These are phyloP conservation scores for Aspergillus novofumigatus DNA, from an alignment of 2,329 filamentous ascomycete genomes.

Conservation along the genomic window DNA sequence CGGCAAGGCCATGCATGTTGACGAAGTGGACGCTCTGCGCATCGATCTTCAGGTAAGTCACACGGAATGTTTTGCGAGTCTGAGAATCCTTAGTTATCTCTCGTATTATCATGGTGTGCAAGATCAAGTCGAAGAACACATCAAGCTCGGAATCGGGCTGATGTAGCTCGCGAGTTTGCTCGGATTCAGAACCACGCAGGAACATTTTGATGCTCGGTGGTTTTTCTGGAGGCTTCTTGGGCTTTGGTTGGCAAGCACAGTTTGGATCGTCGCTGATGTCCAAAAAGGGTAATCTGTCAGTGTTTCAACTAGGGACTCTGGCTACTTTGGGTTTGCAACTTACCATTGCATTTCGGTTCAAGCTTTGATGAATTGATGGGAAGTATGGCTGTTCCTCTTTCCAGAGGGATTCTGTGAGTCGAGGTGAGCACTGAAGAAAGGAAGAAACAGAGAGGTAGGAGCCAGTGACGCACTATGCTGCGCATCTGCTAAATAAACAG, in stretches of 20 bases:
- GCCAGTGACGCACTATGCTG: background rate
- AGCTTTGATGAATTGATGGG: background rate
- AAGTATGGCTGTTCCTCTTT: background rate
- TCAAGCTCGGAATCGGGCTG: constrained; percentile 19
- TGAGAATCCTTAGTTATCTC: constrained; percentile 16
- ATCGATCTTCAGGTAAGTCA: constrained; percentile 12
- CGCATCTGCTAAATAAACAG: background rate
- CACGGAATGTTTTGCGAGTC: constrained; percentile 6
- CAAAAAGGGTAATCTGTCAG: background rate
- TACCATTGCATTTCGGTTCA: background rate
- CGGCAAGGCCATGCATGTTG: constrained; percentile 26
- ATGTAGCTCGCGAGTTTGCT: constrained; percentile 14
- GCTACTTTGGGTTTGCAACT: background rate
- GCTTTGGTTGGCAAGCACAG: constrained; percentile 20
- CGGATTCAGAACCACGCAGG: constrained; percentile 11
- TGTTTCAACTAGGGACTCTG: too few species aligned
- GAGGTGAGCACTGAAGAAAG: background rate
- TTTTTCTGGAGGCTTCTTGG: constrained; percentile 6
- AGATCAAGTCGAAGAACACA: constrained; percentile 21
- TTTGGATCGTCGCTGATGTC: constrained; percentile 15
- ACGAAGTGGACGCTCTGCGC: constrained; percentile 17
- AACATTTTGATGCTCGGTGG: constrained; percentile 12
- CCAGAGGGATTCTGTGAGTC: background rate
- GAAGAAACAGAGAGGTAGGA: background rate
- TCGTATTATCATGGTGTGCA: constrained; percentile 16